Conservation (phyloP, 2,329 filamentous ascomycete genomes). For the Alternaria burnsii region DNA sequence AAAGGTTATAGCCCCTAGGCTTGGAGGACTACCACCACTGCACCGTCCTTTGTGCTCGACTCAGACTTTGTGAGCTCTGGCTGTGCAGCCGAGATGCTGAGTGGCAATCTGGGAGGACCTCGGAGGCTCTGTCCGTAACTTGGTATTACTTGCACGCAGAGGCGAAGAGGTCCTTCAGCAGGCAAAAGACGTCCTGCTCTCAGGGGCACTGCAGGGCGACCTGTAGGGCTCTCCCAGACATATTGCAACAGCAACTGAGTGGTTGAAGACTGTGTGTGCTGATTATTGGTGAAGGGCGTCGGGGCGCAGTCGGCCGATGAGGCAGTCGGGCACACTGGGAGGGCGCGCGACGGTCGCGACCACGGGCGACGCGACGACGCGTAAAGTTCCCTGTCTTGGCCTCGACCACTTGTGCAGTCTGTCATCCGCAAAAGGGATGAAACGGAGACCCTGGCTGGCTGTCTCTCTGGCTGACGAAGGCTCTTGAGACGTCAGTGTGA, state of each 20-base stretch:
- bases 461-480: constrained; percentile 29
- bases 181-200: constrained; percentile 10
- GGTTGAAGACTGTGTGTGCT: not conserved
- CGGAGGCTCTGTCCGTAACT: not conserved
- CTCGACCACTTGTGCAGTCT: constrained; percentile 9
- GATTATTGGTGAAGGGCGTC: constrained; percentile 20
- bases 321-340: constrained; percentile 4
- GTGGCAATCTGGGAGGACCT: constrained; percentile 8
- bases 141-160: not conserved
- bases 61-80: not conserved
- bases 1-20: constrained; percentile 7
- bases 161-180: constrained; percentile 6
- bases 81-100: constrained; percentile 5
- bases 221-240: constrained; percentile 23
- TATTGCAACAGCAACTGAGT: not conserved
- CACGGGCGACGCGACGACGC: constrained; percentile 14
- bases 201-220: constrained; percentile 23
- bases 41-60: not conserved
- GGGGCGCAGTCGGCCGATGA: constrained; percentile 22
- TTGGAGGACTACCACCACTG: not conserved
- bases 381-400: constrained; percentile 23
- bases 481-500: constrained; percentile 16
- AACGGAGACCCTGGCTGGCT: constrained; percentile 21
- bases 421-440: constrained; percentile 31
- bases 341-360: constrained; percentile 15